Base-by-base conservation (phyloP, 441 rosid genomes). In the Raphanus hybrid region DNA sequence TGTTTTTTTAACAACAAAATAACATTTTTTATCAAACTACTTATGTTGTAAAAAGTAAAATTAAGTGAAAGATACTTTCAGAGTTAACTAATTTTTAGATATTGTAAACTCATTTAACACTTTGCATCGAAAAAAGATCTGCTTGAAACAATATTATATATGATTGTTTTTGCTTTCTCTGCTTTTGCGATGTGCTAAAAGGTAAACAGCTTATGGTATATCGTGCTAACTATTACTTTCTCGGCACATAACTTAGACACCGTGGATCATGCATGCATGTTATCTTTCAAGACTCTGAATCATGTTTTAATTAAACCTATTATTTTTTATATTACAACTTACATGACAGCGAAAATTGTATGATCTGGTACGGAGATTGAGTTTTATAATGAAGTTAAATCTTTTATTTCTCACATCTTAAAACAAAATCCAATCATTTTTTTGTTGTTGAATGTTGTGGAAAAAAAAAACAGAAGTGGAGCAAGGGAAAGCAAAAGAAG, bases 401-500 rank as follows among this genome's bases (percentile, higher is more conserved):
- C 6, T 60, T 68, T 41, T 2, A 3, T 59, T 27, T 23, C n/a
- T 27, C 3, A 54, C 27, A 26, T 52, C 12, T 3, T 10, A 26
- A 11, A 54, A 76, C 34, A 12, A 39, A 41, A 64, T 64, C 66
- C 43, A 12, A 70, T 76, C 39, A 20, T 20, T 20, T 20, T 20
- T 20, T 20, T 20, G 23, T 20, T 20, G 23, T 20, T 20, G 23
- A 20, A 20, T 20, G 23, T 20, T 20, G 23, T 20, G 23, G 23
- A 20, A 20, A 20, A 20, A 20, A 29, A 29, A 29, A 29, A 29
- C 32, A 29, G 32, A 29, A 29, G 32, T 29, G 32, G 91, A 87
- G 91, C 79, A 86, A 86, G 80, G 89, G 89, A 59, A 87, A 87
- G 84, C 89, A 87, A 79, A 87, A 87, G 86, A 89, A 87, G 85